Evolutionary conservation across 371 early-diverging fungal species (phyloP).

Genomic region (Dichotomocladium elegans): DNA sequence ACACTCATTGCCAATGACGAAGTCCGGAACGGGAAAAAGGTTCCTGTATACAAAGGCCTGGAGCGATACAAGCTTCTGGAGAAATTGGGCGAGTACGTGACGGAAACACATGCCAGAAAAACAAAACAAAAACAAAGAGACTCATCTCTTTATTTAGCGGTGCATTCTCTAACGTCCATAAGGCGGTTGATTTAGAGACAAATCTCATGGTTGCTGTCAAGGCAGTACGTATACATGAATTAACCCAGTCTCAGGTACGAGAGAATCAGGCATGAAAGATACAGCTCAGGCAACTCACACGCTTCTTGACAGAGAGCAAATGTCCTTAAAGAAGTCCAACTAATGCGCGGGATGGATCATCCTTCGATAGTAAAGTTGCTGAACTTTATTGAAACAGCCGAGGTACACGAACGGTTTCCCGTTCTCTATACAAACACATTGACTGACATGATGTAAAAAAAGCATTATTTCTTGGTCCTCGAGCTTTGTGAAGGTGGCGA

Average conservation of each 20-base stretch:
- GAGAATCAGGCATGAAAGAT: neutral
- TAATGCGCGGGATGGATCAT: conserved; percentile 79
- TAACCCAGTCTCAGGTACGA: conserved; percentile 19
- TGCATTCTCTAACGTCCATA: conserved; percentile 76
- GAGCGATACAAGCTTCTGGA: conserved; percentile 42
- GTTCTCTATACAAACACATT: neutral
- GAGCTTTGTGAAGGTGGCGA: conserved; percentile 84
- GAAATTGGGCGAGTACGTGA: conserved; percentile 62
- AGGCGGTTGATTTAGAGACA: conserved; percentile 51
- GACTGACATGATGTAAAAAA: neutral
- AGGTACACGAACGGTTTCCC: conserved; percentile 36
- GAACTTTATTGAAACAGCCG: conserved; percentile 61
- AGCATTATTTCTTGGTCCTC: conserved; percentile 70
- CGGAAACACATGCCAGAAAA: no score
- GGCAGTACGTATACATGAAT: conserved; percentile 57
- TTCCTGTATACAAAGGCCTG: conserved; percentile 19
- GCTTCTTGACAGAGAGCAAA: conserved; percentile 55
- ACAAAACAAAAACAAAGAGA: neutral
- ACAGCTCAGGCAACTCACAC: conserved; percentile 3
- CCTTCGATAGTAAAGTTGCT: conserved; percentile 75
- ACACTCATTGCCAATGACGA: no score
- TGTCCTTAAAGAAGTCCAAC: conserved; percentile 83
- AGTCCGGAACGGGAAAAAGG: no score
- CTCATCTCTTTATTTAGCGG: conserved; percentile 42
- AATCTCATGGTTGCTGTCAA: conserved; percentile 71